Base-by-base conservation (phyloP, 352 stramenopile genomes). In the Thalassiosira hispida region DNA sequence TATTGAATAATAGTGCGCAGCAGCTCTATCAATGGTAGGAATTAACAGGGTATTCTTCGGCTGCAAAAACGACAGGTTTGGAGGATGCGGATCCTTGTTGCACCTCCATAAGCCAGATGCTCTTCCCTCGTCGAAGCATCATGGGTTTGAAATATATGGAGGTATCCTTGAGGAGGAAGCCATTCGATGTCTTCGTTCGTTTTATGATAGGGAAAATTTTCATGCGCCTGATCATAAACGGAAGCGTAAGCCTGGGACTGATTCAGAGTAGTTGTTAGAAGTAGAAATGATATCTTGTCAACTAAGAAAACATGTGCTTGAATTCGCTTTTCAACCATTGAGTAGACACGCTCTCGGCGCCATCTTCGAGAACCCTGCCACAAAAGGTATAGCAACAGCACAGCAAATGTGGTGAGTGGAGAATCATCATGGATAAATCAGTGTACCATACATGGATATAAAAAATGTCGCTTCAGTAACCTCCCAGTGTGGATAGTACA, bases 191-290 rank as follows among this genome's bases (percentile, higher is more conserved):
- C 63, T 93, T 18, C 85, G 85, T 38, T 90, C 78, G 0, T 93
- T 93, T 82, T 93, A 93, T 49, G 73, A 90, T 60, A 73, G 85
- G 68, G 87, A 93, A 74, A 91, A 93, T 77, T 87, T 87, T 66
- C 85, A 93, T 82, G 85, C 85, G 3, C 87, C 87, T 31, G 83
- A 90, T 75, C 73, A 89, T 14, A 91, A 89, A 47, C 60, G 87
- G 29, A 66, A 74, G 33, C 35, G 55, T 29, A 66, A 66, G 31
- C 5, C 42, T 62, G 27, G 14, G 22, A 42, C 44, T 12, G 52
- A 38, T 38, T 38, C 8, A 74, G 20, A 16, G 18, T 66, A 6
- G 12, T 16, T 51, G 40, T 23, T 27, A 52, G 0, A 65, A 23
- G 49, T 52, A 65, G 33, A 44, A 42, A 38, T 44, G 25, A 44